Conservation (phyloP, 2,329 filamentous ascomycete genomes). For the Ophiosphaerella herpotricha region DNA sequence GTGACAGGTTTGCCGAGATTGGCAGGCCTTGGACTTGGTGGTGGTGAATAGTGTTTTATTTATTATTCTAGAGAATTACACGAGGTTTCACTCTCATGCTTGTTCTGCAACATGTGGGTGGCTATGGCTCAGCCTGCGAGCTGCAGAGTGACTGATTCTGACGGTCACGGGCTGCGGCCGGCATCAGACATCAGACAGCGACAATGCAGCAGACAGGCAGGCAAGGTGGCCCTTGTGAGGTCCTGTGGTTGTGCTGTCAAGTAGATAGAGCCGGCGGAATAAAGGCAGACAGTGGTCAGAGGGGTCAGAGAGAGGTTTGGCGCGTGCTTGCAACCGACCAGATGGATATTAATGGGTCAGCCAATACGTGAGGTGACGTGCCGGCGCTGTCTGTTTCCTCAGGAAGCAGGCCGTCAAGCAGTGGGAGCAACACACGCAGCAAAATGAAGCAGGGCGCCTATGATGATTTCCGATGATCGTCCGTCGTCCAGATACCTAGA, state of each 20-base stretch:
- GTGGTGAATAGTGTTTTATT: background rate
- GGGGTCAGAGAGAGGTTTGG: constrained; percentile 11
- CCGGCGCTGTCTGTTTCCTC: background rate
- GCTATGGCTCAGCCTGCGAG: background rate
- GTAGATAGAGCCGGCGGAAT: constrained; percentile 5
- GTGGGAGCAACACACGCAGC: too few relatives aligned
- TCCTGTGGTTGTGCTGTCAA: too few relatives aligned
- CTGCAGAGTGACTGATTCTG: background rate
- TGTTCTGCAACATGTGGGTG: constrained; percentile 17
- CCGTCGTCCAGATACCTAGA: too few relatives aligned
- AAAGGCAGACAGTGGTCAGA: background rate
- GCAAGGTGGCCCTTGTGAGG: background rate
- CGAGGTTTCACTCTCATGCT: constrained; percentile 10
- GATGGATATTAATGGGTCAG: constrained; percentile 28
- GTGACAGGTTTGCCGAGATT: too few relatives aligned
- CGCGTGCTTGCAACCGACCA: constrained; percentile 19
- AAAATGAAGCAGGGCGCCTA: too few relatives aligned
- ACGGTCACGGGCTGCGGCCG: background rate
- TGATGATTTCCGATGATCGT: too few relatives aligned
- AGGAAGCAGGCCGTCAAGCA: too few relatives aligned
- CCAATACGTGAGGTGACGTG: constrained; percentile 16
- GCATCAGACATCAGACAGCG: too few relatives aligned
- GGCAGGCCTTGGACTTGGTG: too few relatives aligned
- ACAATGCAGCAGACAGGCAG: background rate
- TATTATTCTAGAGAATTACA: background rate